These are phyloP conservation scores for Ballota nigra DNA, from an alignment of 257 asterid species.

Conservation along the genomic window DNA sequence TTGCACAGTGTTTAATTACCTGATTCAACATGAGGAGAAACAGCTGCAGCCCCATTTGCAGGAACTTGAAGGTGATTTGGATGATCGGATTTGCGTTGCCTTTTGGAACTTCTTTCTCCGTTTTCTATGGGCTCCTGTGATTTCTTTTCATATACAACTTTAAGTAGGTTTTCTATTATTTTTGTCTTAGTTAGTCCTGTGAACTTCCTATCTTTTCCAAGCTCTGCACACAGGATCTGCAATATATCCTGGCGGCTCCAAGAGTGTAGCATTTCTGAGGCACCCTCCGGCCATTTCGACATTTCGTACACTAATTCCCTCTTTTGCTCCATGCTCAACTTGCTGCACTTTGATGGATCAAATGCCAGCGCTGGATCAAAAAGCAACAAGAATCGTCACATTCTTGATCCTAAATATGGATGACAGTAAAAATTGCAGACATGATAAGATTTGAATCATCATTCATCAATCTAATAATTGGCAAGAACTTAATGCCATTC, in stretches of 20 bases:
- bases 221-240: constrained; percentile 70
- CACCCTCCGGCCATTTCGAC: constrained; percentile 61
- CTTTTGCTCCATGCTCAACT: constrained; percentile 65
- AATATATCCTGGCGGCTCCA: constrained; percentile 69
- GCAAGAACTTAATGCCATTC: background rate
- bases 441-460: background rate
- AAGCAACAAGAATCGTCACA: background rate
- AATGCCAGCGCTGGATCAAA: constrained; percentile 43
- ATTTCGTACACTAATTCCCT: constrained; percentile 60
- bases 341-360: constrained; percentile 54
- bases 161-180: constrained; percentile 63
- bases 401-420: background rate
- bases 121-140: constrained; percentile 31
- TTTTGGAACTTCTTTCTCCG: constrained; percentile 40
- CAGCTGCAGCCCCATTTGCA: too few species aligned
- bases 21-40: constrained; percentile 23
- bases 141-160: constrained; percentile 44
- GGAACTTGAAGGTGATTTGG: constrained; percentile 20
- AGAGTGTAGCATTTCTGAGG: constrained; percentile 52
- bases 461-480: background rate
- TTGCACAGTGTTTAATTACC: constrained; percentile 14
- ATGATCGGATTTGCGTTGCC: constrained; percentile 57
- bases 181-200: constrained; percentile 61
- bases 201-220: constrained; percentile 66
- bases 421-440: background rate